phyloP scores from a whole-genome alignment of 2,329 filamentous ascomycete species.

The Rhynchosporium graminicola region DNA sequence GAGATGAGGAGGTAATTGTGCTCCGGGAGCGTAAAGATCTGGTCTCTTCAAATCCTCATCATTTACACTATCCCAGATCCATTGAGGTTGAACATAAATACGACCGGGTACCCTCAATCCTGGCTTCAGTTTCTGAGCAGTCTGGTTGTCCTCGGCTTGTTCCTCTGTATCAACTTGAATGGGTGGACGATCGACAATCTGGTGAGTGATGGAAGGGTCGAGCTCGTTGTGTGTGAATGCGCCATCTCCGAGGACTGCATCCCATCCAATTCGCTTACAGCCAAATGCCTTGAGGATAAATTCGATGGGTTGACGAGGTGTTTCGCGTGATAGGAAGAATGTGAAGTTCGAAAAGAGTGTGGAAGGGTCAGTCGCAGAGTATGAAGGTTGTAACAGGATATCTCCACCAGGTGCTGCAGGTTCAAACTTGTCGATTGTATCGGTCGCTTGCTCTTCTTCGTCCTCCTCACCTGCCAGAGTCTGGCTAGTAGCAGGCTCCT shows the following conservation, averaged over 20 bases:
- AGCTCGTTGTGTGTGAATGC: conserved; percentile 88
- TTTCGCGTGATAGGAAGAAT: conserved; percentile 91
- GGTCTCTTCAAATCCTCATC: conserved; percentile 84
- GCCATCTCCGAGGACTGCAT: conserved; percentile 84
- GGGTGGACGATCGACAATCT: conserved; percentile 88
- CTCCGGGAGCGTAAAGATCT: conserved; percentile 86
- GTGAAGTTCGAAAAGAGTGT: conserved; percentile 87
- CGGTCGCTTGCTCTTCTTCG: conserved; percentile 52
- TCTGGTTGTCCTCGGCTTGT: conserved; percentile 61
- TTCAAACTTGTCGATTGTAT: conserved; percentile 88
- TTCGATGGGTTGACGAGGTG: conserved; percentile 85
- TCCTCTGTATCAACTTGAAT: conserved; percentile 59
- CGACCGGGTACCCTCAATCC: conserved; percentile 85
- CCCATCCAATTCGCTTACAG: conserved; percentile 95
- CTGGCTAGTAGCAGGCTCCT: conserved; percentile 44
- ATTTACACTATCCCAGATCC: conserved; percentile 98
- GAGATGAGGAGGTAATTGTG: conserved; percentile 87
- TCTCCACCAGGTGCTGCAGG: conserved; percentile 82
- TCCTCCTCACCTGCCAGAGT: conserved; percentile 44
- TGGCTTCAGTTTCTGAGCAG: conserved; percentile 55
- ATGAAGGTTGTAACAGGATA: conserved; percentile 75
- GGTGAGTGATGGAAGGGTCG: conserved; percentile 89
- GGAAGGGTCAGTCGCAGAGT: conserved; percentile 65
- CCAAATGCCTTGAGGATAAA: conserved; percentile 93
- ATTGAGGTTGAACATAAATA: conserved; percentile 93